Evolutionary conservation across 495 filamentous ascomycete genomes (phyloP), one percentile per base, ranked within the genome.

Genomic region (Penicillium samsonianum): DNA sequence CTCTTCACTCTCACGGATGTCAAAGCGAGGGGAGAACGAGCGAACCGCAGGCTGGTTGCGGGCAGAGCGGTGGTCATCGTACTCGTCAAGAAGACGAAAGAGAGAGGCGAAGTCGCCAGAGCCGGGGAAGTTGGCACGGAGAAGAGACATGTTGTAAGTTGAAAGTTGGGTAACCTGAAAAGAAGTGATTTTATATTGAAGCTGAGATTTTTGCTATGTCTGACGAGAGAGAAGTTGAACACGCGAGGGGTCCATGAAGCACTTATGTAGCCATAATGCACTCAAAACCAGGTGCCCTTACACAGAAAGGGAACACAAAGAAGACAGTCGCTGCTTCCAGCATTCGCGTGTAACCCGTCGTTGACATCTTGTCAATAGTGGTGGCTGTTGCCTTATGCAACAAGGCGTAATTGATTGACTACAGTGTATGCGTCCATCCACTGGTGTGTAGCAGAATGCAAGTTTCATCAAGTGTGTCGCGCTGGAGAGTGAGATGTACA

Each of bases 21-120:
- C 92, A 73, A 97, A 96, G 65, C 84, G 84, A 26, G 90, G 90
- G 6, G 78, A 73, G 76, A 92, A 92, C 31, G 81, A 73, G 46
- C 72, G 73, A 28, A 65, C 43, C 28, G 67, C 38, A 42, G 46
- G 6, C n/a, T 63, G 19, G 44, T 59, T 60, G 50, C 56, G 53
- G 53, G 44, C 60, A 40, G 69, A 65, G 54, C 73, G 74, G 66
- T 78, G 76, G 62, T 53, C 37, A 55, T 79, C 76, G 43, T 76
- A 77, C 68, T 77, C 73, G 55, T 78, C 75, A 33, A 78, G 64
- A 8, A 78, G 71, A 48, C 74, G 76, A 74, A 80, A 78, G 56
- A 80, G 70, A 37, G 76, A 68, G 20, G 65, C 48, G 60, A 77
- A 76, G 67, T 77, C 76, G 50, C 67, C 65, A 41, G 60, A 50